Percentiles rank a stretch among this genome's conserved stretches.
Conservation (phyloP, 495 filamentous ascomycete species). For the Hypoxylon perforatum region DNA sequence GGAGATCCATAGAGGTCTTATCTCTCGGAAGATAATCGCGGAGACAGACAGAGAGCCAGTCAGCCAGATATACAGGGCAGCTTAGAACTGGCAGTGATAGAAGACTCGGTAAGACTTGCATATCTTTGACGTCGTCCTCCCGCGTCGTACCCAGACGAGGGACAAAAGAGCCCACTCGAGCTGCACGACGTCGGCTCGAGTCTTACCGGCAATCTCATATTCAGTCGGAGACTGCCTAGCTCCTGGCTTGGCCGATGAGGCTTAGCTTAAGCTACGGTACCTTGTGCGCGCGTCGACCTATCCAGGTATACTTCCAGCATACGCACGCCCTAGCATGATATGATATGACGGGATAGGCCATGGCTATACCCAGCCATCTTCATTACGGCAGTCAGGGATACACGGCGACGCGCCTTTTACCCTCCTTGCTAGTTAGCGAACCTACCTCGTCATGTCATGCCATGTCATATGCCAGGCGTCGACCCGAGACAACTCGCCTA, state of each 20-base stretch:
- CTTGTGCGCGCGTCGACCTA: background rate
- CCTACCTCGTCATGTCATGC: slow-evolving; percentile 24
- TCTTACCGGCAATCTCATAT: slow-evolving; percentile 12
- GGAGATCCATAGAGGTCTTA: background rate
- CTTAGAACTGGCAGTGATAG: background rate
- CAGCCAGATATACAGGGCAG: too few relatives aligned
- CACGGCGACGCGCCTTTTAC: background rate
- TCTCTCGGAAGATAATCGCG: slow-evolving; percentile 42
- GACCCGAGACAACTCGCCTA: slow-evolving; percentile 50
- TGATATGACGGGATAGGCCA: too few relatives aligned
- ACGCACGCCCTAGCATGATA: too few relatives aligned
- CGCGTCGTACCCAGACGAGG: slow-evolving; percentile 23
- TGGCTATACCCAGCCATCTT: slow-evolving; percentile 5
- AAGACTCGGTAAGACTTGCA: slow-evolving; percentile 40
- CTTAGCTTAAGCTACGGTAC: slow-evolving; percentile 12
- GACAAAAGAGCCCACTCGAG: slow-evolving; percentile 8
- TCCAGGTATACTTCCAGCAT: too few relatives aligned
- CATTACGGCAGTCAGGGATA: slow-evolving; percentile 28
- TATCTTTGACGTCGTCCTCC: slow-evolving; percentile 21
- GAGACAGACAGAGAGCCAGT: slow-evolving; percentile 22
- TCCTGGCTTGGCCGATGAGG: slow-evolving; percentile 1
- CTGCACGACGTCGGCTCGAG: slow-evolving; percentile 29
- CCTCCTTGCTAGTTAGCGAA: background rate
- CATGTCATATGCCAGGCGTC: slow-evolving; percentile 35
- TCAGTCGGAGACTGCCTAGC: slow-evolving; percentile 16